Base-by-base conservation (phyloP, 305 asterid species). In the Lippia alba region DNA sequence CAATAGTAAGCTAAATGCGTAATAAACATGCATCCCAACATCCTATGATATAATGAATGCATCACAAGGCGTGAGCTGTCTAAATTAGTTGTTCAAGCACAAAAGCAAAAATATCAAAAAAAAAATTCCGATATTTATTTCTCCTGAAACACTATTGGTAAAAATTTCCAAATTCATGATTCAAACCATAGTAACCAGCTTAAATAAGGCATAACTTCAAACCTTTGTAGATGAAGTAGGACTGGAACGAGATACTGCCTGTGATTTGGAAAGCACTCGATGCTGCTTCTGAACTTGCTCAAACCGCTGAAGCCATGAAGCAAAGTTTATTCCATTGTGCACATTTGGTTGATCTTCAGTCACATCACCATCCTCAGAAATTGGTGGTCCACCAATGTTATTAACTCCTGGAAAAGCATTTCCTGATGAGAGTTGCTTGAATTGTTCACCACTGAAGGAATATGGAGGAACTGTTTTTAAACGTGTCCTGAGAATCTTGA, bases 401-500 rank as follows among this genome's bases (percentile, higher is more conserved):
- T 83, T 83, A 62, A 61, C 77, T 54, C 80, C 92, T 36, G 84
- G 16, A 45, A 70, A 60, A 49, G 77, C 77, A 68, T 74, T 87
- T 74, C 85, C 91, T 16, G 85, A 76, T 67, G 85, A 65, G 61
- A 76, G 66, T 73, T 66, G 85, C 72, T 75, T 87, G 66, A 81
- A 74, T 61, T 78, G 87, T 73, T 84, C 92, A 2, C 87, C 85
- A 56, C 90, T 83, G 82, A 92, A 91, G 70, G 96, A 85, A 82
- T 87, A 86, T 15, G 96, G 76, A 40, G 99, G 99, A 12, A 95
- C 96, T 33, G 99, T 89, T 82, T 89, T 90, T 75, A 95, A 78
- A 33, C 98, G 87, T 56, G 97, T 95, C 69, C 91, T 83, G 39
- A 95, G 94, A 77, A 92, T 84, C 87, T 92, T 95, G 86, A 95